Percentiles rank a stretch among this genome's conserved stretches.
Conservation (phyloP, 202 grass and related monocot genomes). For the Zoysia matrella region DNA sequence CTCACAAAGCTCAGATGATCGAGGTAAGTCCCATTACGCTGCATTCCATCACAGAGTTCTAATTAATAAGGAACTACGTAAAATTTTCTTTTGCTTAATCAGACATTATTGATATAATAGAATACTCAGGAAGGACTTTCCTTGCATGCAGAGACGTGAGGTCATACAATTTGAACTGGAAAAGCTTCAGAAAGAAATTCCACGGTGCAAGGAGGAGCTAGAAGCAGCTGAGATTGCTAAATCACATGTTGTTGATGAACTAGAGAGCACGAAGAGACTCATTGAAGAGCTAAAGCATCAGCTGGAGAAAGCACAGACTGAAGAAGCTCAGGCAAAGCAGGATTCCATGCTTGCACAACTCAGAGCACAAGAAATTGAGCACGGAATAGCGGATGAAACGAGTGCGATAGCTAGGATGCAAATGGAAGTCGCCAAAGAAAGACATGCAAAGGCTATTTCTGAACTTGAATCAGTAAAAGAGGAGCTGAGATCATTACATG, state of each 20-base stretch:
- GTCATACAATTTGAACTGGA: conserved; percentile 76
- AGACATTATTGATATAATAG: not conserved
- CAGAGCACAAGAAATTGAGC: conserved; percentile 78
- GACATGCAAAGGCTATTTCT: conserved; percentile 67
- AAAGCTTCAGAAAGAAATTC: conserved; percentile 72
- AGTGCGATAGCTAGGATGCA: conserved; percentile 73
- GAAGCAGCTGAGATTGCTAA: conserved; percentile 73
- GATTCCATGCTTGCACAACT: conserved; percentile 84
- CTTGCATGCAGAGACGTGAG: conserved; percentile 65
- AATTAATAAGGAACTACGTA: not conserved
- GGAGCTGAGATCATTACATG: conserved; percentile 56
- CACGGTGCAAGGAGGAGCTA: conserved; percentile 60
- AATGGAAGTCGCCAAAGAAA: conserved; percentile 71
- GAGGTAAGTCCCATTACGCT: conserved; percentile 63
- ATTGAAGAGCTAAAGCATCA: conserved; percentile 84
- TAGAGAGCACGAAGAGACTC: conserved; percentile 65
- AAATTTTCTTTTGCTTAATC: not conserved
- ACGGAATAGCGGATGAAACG: conserved; percentile 74
- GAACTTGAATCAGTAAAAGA: conserved; percentile 72
- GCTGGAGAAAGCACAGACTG: conserved; percentile 80
- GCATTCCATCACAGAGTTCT: conserved; percentile 7
- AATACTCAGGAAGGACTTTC: conserved; percentile 20
- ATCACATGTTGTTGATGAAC: conserved; percentile 60
- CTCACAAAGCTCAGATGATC: conserved; percentile 80
- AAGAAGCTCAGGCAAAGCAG: conserved; percentile 85